Base-by-base conservation (phyloP, 1,284 basidiomycete genomes). In the Trichosporon coremiiforme region DNA sequence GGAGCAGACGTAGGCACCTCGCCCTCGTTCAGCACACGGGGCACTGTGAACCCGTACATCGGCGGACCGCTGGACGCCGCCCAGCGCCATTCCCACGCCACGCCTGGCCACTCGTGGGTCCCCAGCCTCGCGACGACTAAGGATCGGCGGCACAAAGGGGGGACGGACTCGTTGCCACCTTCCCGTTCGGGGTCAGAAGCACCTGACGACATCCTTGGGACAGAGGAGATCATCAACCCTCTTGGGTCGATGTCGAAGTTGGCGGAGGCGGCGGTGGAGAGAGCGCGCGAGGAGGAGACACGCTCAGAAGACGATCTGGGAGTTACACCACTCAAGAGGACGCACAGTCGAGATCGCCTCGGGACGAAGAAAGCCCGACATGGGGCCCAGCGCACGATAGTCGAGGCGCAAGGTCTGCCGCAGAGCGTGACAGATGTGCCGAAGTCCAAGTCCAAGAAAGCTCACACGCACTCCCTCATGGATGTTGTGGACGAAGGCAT, bases 401-500 rank as follows among this genome's bases (percentile, higher is more conserved):
- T 77, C 45, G 82, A 81, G 66, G 67, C 73, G 4, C 80, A 80
- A 66, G 76, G 78, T 13, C 68, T 80, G 33, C 78, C 80, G 5
- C 76, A 78, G 20, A 67, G 71, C 13, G 64, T 75, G 8, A 68
- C 72, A 12, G 72, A 67, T 31, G 77, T 72, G 62, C 70, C 69
- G 31, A 79, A 75, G 68, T 73, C 74, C 50, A 72, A 72, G 4
- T 68, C 73, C 1, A 79, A 79, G 65, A 75, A 72, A 68, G 73
- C 74, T 2, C 83, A 84, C 68, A 76, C 79, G 6, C 83, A 83
- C 68, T 79, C 80, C 0, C 83, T 81, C 66, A 80, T 83, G 0
- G 83, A 84, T 65, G 78, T 76, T 4, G 79, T 84, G 2, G 77
- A 77, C 15, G 77, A 81, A 83, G 89, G 89, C 47, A 86, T 92